phyloP scores from a whole-genome alignment of 306 rosid genomes.

The Sicyos edulis region DNA sequence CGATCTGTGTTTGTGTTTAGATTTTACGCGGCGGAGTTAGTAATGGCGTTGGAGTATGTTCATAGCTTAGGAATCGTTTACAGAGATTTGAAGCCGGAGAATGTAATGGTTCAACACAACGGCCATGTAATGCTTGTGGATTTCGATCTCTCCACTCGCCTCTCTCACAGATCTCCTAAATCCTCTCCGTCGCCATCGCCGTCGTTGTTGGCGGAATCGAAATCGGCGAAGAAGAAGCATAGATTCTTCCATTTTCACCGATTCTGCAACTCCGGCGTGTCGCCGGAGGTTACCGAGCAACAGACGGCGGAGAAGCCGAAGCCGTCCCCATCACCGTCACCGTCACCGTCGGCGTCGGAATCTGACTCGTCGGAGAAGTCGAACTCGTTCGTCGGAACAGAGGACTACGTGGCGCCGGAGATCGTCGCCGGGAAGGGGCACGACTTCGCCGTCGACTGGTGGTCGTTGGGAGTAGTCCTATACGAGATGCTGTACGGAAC shows the following conservation, averaged over 20 bases:
- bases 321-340: no score
- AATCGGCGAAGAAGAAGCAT: no score
- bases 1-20: slow-evolving; percentile 24
- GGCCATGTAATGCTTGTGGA: slow-evolving; percentile 95
- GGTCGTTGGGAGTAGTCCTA: slow-evolving; percentile 70
- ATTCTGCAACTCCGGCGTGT: slow-evolving; percentile 32
- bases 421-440: slow-evolving; percentile 65
- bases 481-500: slow-evolving; percentile 68
- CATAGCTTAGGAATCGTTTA: slow-evolving; percentile 65
- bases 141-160: slow-evolving; percentile 72
- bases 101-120: slow-evolving; percentile 66
- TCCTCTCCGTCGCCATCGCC: neutral
- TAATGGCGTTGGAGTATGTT: slow-evolving; percentile 64
- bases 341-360: no score
- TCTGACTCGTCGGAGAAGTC: slow-evolving; percentile 56
- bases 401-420: slow-evolving; percentile 95
- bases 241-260: slow-evolving; percentile 28
- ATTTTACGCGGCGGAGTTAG: slow-evolving; percentile 86
- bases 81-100: slow-evolving; percentile 92
- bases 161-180: slow-evolving; percentile 35
- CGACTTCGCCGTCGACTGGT: slow-evolving; percentile 81
- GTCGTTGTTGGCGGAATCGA: no score
- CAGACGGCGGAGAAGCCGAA: neutral
- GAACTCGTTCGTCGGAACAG: slow-evolving; percentile 91
- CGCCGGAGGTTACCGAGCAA: slow-evolving; percentile 24